Evolutionary conservation across 2,329 filamentous ascomycete species (phyloP).

Genomic region (Botrytis sinoallii): DNA sequence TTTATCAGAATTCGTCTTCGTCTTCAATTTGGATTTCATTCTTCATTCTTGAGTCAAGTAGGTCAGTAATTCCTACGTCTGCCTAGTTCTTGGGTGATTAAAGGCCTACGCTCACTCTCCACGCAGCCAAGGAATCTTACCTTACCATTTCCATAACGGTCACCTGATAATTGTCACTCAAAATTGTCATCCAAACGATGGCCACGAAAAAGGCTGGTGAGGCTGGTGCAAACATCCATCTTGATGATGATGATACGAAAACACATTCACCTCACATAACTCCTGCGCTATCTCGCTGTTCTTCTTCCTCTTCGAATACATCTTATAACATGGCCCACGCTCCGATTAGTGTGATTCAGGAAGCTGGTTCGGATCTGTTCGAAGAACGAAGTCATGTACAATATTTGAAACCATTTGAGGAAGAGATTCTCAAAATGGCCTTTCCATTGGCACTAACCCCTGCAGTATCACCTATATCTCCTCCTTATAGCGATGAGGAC

Average conservation of each 20-base stretch:
- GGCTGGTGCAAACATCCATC: not conserved
- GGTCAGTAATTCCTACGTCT: not conserved
- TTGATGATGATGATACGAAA: not conserved
- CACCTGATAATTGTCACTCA: not conserved
- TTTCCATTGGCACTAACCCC: not conserved
- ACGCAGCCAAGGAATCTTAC: not conserved
- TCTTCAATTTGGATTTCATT: not conserved
- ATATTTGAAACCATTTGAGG: conserved; percentile 6
- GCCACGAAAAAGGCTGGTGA: not conserved
- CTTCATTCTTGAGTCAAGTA: not conserved
- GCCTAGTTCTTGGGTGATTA: not conserved
- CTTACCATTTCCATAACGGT: not conserved
- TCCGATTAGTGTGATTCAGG: not conserved
- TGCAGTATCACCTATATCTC: not conserved
- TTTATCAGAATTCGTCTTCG: not conserved
- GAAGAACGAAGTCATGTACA: not conserved
- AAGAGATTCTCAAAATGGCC: not conserved
- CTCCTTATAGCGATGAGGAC: not conserved
- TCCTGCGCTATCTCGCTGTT: not conserved
- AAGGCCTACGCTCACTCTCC: not conserved
- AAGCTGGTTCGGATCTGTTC: not conserved
- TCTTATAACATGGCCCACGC: not conserved
- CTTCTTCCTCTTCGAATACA: not conserved
- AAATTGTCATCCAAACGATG: not conserved
- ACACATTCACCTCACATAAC: not conserved